Percentiles rank a stretch among this genome's conserved stretches.
These are phyloP conservation scores for Berberis thunbergii DNA, from an alignment of 164 flowering plant genomes.

Conservation along the genomic window DNA sequence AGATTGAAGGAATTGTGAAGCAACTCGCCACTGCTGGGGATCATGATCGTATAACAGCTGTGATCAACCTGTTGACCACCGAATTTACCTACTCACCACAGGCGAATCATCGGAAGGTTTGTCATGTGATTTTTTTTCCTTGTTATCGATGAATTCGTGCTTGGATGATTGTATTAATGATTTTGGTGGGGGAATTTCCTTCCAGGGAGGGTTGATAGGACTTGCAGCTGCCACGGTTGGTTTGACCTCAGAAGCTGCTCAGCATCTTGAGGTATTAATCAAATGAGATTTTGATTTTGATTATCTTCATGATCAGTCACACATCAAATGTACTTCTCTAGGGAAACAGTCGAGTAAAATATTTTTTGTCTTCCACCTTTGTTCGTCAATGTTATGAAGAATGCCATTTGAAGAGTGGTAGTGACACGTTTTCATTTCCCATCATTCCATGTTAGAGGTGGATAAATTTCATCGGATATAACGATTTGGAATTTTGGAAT, in stretches of 20 bases:
- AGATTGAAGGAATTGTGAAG: constrained; percentile 96
- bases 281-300: not conserved
- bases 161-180: not conserved
- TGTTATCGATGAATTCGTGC: not conserved
- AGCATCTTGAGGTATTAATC: constrained; percentile 68
- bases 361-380: no score
- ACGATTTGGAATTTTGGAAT: no score
- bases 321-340: no score
- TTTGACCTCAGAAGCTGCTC: constrained; percentile 77
- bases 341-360: no score
- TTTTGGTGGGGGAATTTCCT: not conserved
- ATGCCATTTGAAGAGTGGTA: no score
- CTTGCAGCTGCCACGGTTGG: constrained; percentile 94
- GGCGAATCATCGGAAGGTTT: constrained; percentile 87
- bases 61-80: constrained; percentile 62
- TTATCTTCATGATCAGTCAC: not conserved
- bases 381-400: no score
- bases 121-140: not conserved
- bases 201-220: constrained; percentile 89
- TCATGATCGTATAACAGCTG: constrained; percentile 76
- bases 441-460: no score
- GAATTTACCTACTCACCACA: constrained; percentile 77
- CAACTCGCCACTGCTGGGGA: constrained; percentile 59
- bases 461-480: no score
- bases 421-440: no score